Evolutionary conservation across 1,284 basidiomycete genomes (phyloP).

Genomic region (Ceratobasidium sp.): DNA sequence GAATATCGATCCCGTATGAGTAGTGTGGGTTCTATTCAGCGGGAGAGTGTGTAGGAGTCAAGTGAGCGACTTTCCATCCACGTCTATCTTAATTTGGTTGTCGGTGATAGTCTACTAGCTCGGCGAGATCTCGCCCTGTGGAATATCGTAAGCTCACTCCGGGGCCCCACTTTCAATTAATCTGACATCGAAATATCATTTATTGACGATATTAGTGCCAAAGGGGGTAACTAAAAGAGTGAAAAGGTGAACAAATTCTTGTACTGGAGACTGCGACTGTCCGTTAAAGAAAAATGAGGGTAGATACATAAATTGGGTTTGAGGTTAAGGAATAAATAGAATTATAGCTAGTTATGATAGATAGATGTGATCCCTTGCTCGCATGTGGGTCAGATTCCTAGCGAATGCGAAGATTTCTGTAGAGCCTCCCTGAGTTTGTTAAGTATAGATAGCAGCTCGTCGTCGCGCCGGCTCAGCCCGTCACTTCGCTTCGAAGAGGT

Average conservation of each 20-base stretch:
- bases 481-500: neutral
- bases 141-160: constrained; percentile 20
- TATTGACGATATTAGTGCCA: neutral
- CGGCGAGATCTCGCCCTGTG: neutral
- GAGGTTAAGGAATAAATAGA: too few relatives aligned
- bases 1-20: neutral
- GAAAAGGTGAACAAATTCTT: neutral
- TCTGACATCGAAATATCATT: neutral
- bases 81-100: neutral
- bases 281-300: neutral
- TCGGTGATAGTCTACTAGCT: neutral
- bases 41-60: neutral
- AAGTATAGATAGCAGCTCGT: neutral
- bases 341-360: too few relatives aligned
- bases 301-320: neutral
- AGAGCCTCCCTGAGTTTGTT: neutral
- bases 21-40: neutral
- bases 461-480: neutral
- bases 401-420: too few relatives aligned
- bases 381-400: too few relatives aligned
- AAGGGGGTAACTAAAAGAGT: neutral
- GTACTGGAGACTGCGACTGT: neutral
- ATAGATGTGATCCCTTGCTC: too few relatives aligned
- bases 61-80: constrained; percentile 1
- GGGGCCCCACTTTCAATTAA: neutral